Evolutionary conservation across 371 early-diverging fungal genomes (phyloP), one percentile per base, ranked within the genome.

Genomic region (Sporodiniella umbellata): DNA sequence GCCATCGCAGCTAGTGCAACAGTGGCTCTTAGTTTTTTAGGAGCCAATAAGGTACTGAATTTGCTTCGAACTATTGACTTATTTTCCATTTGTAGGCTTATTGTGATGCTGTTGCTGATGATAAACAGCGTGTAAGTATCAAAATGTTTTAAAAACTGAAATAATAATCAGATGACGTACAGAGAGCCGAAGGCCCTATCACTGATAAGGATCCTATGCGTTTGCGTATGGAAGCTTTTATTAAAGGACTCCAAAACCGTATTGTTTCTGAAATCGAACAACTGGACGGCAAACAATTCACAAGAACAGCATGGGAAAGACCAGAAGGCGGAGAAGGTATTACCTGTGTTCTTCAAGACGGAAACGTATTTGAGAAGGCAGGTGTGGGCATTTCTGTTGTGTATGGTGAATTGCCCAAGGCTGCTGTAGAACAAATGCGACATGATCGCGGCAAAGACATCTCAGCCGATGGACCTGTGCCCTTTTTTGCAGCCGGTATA

Each of bases 301-400:
- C 64, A 15, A 72, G 79, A 17, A 94, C 94, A 57, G 58, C 65
- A 8, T 95, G 94, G 95, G 62, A 75, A 28, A 81, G 95, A n/a
- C 64, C 64, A 2, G 88, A 92, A 60, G 81, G 83, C n/a, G 98
- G 98, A 11, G 86, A 85, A 48, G 96, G 98, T 24, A 83, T 88
- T 45, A 90, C 95, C 11, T 90, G 92, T 66, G 93, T 96, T 6
- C 62, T 97, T 40, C 92, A 94, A 56, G 87, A 90, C 50, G 94
- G 95, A 42, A 83, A 82, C 37, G 90, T 90, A 7, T 90, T 93
- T 70, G 95, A 94, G 58, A 95, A 96, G 79, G 98, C 94, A 3
- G 98, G 95, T 15, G 96, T 96, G 7, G 87, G 81, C 25, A 79
- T 92, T 33, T 86, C 87, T 12, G 69, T 88, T 19, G 86, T 92